phyloP scores from a whole-genome alignment of 495 filamentous ascomycete genomes.

The Durotheca rogersii region DNA sequence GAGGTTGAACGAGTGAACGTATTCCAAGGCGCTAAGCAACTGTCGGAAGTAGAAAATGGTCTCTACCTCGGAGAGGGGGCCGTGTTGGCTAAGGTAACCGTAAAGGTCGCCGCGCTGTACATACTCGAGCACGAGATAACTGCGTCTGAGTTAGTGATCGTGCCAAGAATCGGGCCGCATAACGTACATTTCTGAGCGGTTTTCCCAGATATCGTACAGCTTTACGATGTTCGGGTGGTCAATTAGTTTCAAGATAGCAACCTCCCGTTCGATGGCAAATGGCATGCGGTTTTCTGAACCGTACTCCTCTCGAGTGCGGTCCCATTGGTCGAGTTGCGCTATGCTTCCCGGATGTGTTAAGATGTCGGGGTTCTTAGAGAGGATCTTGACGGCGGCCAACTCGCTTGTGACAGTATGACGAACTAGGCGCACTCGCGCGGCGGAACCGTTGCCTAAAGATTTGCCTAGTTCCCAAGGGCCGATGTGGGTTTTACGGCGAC shows the following conservation, averaged over 20 bases:
- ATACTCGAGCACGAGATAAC: conserved; percentile 96
- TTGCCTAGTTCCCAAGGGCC: conserved; percentile 91
- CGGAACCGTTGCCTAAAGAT: conserved; percentile 81
- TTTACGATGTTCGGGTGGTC: conserved; percentile 90
- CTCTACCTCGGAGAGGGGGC: conserved; percentile 71
- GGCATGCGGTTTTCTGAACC: conserved; percentile 69
- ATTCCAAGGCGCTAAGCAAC: conserved; percentile 86
- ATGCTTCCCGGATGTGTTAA: conserved; percentile 75
- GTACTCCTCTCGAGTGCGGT: conserved; percentile 47
- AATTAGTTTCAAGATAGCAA: conserved; percentile 93
- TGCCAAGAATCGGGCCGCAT: neutral
- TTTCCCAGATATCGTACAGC: conserved; percentile 95
- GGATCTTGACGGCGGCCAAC: conserved; percentile 88
- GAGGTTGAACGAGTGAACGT: conserved; percentile 90
- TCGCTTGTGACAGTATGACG: conserved; percentile 73
- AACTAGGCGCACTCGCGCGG: conserved; percentile 78
- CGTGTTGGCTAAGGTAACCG: conserved; percentile 67
- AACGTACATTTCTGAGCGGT: conserved; percentile 83
- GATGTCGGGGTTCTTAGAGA: conserved; percentile 71
- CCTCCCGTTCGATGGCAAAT: conserved; percentile 84
- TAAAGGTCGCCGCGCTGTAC: conserved; percentile 91
- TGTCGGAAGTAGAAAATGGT: conserved; percentile 86
- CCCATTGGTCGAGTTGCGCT: conserved; percentile 63
- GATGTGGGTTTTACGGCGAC: conserved; percentile 70
- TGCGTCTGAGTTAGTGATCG: conserved; percentile 42